Conservation (phyloP, 495 filamentous ascomycete genomes). For the Amniculicola lignicola region DNA sequence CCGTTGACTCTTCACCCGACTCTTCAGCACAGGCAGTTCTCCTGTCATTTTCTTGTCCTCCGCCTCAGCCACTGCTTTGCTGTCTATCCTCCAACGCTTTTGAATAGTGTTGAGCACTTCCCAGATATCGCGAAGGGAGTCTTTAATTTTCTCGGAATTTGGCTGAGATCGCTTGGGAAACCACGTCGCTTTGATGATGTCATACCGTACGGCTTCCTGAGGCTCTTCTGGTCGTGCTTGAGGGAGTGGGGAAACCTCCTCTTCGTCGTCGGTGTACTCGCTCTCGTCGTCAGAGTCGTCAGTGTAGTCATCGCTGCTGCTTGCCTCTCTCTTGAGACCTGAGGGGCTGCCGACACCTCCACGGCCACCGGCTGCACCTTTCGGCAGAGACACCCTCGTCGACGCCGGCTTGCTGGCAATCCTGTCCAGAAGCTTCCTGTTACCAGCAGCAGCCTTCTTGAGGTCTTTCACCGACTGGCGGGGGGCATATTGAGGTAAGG, state of each 20-base stretch:
- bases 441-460: constrained; percentile 37
- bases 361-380: background rate
- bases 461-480: constrained; percentile 47
- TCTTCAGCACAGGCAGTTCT: constrained; percentile 49
- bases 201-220: constrained; percentile 57
- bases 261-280: constrained; percentile 48
- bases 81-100: constrained; percentile 61
- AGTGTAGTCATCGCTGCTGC: constrained; percentile 34
- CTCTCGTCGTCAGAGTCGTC: constrained; percentile 52
- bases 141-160: constrained; percentile 49
- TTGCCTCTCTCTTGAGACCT: constrained; percentile 38
- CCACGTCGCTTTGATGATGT: constrained; percentile 65
- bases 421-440: constrained; percentile 35
- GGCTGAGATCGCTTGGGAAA: constrained; percentile 50
- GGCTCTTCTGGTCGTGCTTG: constrained; percentile 50
- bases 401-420: constrained; percentile 16
- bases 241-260: constrained; percentile 56
- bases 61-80: constrained; percentile 55
- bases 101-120: constrained; percentile 59
- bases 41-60: constrained; percentile 51
- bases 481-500: constrained; percentile 42
- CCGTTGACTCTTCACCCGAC: constrained; percentile 54
- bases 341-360: background rate
- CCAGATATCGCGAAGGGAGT: constrained; percentile 56
- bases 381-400: background rate